phyloP scores from a whole-genome alignment of 2,329 filamentous ascomycete genomes.

The Ilyonectria destructans region DNA sequence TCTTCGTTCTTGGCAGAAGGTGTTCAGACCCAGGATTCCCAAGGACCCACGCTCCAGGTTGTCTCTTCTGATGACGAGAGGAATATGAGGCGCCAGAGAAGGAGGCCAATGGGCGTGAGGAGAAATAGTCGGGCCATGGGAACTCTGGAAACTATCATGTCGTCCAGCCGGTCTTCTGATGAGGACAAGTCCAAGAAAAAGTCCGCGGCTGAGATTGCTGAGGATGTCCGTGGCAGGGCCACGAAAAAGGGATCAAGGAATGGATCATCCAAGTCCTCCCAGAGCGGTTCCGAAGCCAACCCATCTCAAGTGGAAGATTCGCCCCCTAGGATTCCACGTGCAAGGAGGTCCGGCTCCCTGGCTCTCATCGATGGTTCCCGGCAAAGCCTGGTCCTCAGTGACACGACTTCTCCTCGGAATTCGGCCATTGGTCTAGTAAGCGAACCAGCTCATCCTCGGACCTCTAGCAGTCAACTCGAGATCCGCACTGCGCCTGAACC shows the following conservation, averaged over 20 bases:
- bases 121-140: constrained; percentile 72
- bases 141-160: constrained; percentile 78
- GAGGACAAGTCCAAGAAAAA: constrained; percentile 75
- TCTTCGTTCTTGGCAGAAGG: constrained; percentile 60
- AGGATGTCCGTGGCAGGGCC: constrained; percentile 68
- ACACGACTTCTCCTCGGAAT: constrained; percentile 51
- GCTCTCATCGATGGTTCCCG: constrained; percentile 58
- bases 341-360: constrained; percentile 53
- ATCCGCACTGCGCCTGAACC: constrained; percentile 58
- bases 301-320: constrained; percentile 39
- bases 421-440: constrained; percentile 65
- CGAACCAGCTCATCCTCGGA: constrained; percentile 71
- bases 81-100: constrained; percentile 55
- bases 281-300: constrained; percentile 50
- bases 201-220: constrained; percentile 70
- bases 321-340: constrained; percentile 41
- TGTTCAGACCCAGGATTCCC: constrained; percentile 52
- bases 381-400: constrained; percentile 50
- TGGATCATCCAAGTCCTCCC: constrained; percentile 53
- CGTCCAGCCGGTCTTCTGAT: constrained; percentile 75
- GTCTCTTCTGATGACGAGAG: constrained; percentile 73
- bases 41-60: constrained; percentile 71
- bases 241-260: constrained; percentile 56
- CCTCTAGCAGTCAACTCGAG: constrained; percentile 67
- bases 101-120: constrained; percentile 60